These are phyloP conservation scores for Penicillium samsonianum DNA, from an alignment of 495 filamentous ascomycete species.

Conservation along the genomic window DNA sequence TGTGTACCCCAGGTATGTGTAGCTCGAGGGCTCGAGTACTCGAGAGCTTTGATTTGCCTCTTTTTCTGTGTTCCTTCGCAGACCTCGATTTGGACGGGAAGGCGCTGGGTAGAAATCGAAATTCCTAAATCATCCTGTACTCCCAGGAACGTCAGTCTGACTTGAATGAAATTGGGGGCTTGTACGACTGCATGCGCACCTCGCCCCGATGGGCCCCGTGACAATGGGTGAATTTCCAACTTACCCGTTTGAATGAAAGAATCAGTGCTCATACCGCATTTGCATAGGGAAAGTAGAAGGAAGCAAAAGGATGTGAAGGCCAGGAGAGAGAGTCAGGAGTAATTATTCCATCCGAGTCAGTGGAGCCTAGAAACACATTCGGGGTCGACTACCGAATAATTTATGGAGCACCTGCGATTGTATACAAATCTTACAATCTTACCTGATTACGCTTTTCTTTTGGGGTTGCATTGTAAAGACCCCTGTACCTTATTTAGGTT, in stretches of 20 bases:
- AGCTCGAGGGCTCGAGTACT: slow-evolving; percentile 5
- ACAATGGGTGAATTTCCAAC: slow-evolving; percentile 16
- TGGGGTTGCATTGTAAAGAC: slow-evolving; percentile 5
- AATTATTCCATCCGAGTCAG: slow-evolving; percentile 11
- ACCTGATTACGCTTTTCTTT: not conserved
- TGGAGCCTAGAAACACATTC: slow-evolving; percentile 15
- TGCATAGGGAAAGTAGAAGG: slow-evolving; percentile 3
- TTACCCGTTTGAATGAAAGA: slow-evolving; percentile 21
- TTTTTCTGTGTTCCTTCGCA: slow-evolving; percentile 10
- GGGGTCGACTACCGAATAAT: slow-evolving; percentile 26
- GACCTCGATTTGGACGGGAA: slow-evolving; percentile 22
- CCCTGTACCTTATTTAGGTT: not conserved
- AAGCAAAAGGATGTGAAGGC: slow-evolving; percentile 10
- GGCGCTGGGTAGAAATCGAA: slow-evolving; percentile 27
- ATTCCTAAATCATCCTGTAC: slow-evolving; percentile 39
- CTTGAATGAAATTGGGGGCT: slow-evolving; percentile 17
- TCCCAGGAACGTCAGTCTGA: slow-evolving; percentile 25
- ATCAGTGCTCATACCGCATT: slow-evolving; percentile 8
- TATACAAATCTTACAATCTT: not conserved
- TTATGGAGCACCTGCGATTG: slow-evolving; percentile 16
- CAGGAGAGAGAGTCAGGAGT: slow-evolving; percentile 18
- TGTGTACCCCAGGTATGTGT: slow-evolving; percentile 15
- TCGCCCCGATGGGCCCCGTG: slow-evolving; percentile 12
- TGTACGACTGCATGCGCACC: slow-evolving; percentile 15
- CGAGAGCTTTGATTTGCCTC: slow-evolving; percentile 4